Percentiles rank a stretch among this genome's conserved stretches.
These are phyloP conservation scores for Aspergillus funiculosus DNA, from an alignment of 495 filamentous ascomycete species.

Conservation along the genomic window DNA sequence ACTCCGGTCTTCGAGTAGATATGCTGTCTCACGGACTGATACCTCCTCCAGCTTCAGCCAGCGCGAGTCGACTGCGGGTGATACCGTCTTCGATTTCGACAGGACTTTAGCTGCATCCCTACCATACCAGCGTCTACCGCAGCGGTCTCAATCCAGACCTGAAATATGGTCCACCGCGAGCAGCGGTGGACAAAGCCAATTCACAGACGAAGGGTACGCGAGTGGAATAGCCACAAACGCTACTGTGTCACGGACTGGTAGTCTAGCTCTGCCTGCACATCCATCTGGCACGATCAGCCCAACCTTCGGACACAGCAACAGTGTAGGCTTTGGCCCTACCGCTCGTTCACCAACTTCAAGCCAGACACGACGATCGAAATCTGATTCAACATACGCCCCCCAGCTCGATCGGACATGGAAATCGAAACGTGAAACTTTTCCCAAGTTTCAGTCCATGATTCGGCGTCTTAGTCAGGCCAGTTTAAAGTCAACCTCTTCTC, in stretches of 20 bases:
- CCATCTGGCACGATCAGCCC: conserved; percentile 20
- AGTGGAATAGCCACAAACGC: conserved; percentile 15
- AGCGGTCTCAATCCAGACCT: conserved; percentile 13
- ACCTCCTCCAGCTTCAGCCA: conserved; percentile 26
- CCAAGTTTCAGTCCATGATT: conserved; percentile 22
- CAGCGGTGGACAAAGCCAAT: conserved; percentile 10
- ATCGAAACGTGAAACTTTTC: conserved; percentile 22
- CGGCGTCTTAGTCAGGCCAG: conserved; percentile 23
- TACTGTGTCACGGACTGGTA: conserved; percentile 8
- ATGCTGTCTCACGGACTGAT: conserved; percentile 23
- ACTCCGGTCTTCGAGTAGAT: conserved; percentile 28
- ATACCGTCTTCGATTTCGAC: conserved; percentile 34
- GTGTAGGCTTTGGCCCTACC: conserved; percentile 18
- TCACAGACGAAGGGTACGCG: conserved; percentile 24
- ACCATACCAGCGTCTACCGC: conserved; percentile 26
- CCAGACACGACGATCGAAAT: conserved; percentile 21
- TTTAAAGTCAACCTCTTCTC: conserved; percentile 8
- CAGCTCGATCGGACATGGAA: conserved; percentile 10
- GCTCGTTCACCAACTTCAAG: conserved; percentile 6
- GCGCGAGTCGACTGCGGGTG: conserved; percentile 25
- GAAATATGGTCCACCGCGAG: conserved; percentile 8
- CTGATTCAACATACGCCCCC: conserved; percentile 21
- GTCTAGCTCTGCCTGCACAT: conserved; percentile 18
- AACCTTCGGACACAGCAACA: conserved; percentile 24
- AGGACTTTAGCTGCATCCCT: conserved; percentile 22